Percentiles rank a stretch among this genome's conserved stretches.
Evolutionary conservation across 805 yeast species (phyloP).

Genomic region (Nakazawaea peltata): DNA sequence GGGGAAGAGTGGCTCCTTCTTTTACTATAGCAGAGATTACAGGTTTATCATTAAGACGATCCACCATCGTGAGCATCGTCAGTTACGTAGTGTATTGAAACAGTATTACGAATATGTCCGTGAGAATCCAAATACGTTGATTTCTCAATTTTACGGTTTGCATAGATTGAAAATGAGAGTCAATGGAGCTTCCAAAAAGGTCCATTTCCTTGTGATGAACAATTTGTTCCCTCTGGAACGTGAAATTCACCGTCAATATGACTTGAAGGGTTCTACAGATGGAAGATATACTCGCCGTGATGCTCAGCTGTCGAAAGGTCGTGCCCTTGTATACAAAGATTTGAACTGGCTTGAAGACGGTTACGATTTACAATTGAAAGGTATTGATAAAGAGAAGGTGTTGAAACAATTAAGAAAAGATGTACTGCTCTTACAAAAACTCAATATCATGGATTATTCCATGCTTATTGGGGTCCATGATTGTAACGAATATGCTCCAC

Average conservation of each 20-base stretch:
- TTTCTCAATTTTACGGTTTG: constrained; percentile 94
- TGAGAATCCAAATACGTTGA: constrained; percentile 76
- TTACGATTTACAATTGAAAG: constrained; percentile 67
- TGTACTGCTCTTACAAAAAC: constrained; percentile 57
- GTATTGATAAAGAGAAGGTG: constrained; percentile 50
- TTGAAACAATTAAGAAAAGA: constrained; percentile 68
- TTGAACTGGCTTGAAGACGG: constrained; percentile 74
- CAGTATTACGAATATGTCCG: constrained; percentile 78
- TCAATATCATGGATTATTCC: constrained; percentile 95
- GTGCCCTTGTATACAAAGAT: constrained; percentile 64
- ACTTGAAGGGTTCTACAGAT: constrained; percentile 87
- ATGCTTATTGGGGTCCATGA: constrained; percentile 85
- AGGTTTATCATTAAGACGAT: constrained; percentile 93
- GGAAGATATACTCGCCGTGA: constrained; percentile 55
- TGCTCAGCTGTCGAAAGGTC: constrained; percentile 19
- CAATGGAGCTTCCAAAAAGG: constrained; percentile 46
- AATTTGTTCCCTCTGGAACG: constrained; percentile 91
- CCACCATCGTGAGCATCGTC: constrained; percentile 87
- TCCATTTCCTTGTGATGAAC: constrained; percentile 94
- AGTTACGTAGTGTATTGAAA: constrained; percentile 62
- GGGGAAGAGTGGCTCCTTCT: constrained; percentile 94
- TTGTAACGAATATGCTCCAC: constrained; percentile 40
- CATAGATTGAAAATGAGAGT: constrained; percentile 82
- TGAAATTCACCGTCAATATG: constrained; percentile 79
- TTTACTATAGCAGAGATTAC: constrained; percentile 90